phyloP scores from a whole-genome alignment of 108 stramenopile genomes.

The Nitzschia sp. region DNA sequence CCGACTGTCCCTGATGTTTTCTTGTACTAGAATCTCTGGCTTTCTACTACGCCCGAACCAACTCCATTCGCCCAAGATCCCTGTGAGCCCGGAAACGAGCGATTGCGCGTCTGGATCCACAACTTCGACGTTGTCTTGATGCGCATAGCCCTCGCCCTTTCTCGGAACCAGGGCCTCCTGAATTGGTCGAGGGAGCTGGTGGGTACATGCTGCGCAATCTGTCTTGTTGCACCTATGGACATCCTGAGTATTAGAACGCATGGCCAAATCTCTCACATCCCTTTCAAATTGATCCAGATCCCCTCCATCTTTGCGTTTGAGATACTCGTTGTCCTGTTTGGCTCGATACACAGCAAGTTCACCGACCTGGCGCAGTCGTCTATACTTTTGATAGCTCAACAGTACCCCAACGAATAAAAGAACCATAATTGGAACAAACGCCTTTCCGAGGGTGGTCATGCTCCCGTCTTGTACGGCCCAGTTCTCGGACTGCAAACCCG shows the following conservation, averaged over 20 bases:
- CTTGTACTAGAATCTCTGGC: not conserved
- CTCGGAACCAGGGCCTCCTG: not conserved
- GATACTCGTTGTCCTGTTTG: not conserved
- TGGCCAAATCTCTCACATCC: not conserved
- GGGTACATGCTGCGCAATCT: not conserved
- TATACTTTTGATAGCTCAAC: not conserved
- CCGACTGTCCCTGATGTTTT: not conserved
- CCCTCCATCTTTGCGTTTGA: not conserved
- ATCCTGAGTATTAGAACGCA: not conserved
- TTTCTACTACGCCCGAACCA: not conserved
- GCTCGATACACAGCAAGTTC: not conserved
- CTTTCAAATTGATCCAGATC: not conserved
- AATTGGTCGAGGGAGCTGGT: not conserved
- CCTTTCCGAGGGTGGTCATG: conserved; percentile 2
- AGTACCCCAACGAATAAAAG: conserved; percentile 1
- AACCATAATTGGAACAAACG: not conserved
- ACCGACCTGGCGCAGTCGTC: not conserved
- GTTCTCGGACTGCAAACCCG: not conserved
- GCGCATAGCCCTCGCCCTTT: not conserved
- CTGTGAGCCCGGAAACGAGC: not conserved
- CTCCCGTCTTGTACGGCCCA: not conserved
- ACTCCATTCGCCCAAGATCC: not conserved
- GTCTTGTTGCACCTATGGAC: conserved; percentile 1
- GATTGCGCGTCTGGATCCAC: not conserved
- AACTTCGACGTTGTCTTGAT: not conserved